These are phyloP conservation scores for Geum urbanum DNA, from an alignment of 306 rosid species.

Conservation along the genomic window DNA sequence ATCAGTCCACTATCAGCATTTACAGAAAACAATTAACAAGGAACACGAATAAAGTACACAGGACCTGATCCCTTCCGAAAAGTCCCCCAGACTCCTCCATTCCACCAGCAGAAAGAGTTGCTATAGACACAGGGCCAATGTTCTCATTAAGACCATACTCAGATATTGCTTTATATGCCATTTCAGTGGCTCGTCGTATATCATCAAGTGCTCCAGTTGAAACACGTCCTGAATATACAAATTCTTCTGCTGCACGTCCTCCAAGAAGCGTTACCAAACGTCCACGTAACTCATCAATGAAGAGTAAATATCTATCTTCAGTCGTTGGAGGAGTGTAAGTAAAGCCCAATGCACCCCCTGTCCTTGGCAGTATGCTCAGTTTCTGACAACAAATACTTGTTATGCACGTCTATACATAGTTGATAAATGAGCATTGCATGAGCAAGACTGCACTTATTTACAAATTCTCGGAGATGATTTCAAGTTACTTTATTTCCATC, in stretches of 20 bases:
- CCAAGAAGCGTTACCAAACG: slow-evolving; percentile 94
- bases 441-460: neutral
- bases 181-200: slow-evolving; percentile 91
- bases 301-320: slow-evolving; percentile 95
- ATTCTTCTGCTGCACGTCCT: slow-evolving; percentile 99
- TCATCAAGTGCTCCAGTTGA: slow-evolving; percentile 99
- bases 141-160: slow-evolving; percentile 91
- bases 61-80: slow-evolving; percentile 97
- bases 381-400: slow-evolving; percentile 48
- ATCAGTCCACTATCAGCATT: slow-evolving; percentile 38
- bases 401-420: neutral
- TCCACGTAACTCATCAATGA: slow-evolving; percentile 94
- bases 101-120: slow-evolving; percentile 83
- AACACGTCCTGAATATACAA: slow-evolving; percentile 87
- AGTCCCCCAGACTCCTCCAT: slow-evolving; percentile 81
- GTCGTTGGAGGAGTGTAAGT: slow-evolving; percentile 84
- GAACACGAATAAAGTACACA: slow-evolving; percentile 14
- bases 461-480: neutral
- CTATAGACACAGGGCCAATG: slow-evolving; percentile 87
- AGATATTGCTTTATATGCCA: slow-evolving; percentile 98
- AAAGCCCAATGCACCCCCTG: slow-evolving; percentile 97
- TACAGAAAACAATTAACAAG: slow-evolving; percentile 8
- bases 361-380: slow-evolving; percentile 92
- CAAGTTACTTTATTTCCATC: neutral
- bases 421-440: neutral